Evolutionary conservation across 2,329 filamentous ascomycete species (phyloP).

Genomic region (Pseudocercospora cruenta): DNA sequence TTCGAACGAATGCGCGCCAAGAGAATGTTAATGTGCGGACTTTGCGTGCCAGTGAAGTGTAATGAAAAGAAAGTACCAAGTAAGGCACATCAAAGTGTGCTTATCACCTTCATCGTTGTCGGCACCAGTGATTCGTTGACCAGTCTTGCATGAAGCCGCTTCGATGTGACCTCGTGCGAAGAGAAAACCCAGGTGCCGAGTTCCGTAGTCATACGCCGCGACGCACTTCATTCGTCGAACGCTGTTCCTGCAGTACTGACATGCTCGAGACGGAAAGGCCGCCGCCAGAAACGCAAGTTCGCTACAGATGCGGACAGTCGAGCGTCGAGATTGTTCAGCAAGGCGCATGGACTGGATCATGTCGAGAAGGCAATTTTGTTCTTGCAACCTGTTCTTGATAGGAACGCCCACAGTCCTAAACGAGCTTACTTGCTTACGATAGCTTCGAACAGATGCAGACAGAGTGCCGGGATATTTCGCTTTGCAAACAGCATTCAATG

Average conservation of each 20-base stretch:
- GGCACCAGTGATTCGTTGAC: constrained; percentile 1
- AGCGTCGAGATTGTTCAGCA: neutral
- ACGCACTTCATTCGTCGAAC: neutral
- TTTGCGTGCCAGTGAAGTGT: constrained; percentile 1
- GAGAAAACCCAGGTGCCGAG: constrained; percentile 16
- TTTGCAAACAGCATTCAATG: too few species aligned
- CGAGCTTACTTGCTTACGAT: too few species aligned
- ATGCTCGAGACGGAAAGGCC: neutral
- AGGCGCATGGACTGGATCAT: neutral
- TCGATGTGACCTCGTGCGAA: neutral
- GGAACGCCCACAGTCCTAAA: too few species aligned
- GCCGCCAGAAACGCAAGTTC: neutral
- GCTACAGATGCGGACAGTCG: neutral
- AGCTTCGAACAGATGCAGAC: too few species aligned
- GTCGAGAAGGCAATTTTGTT: too few species aligned
- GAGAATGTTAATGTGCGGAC: neutral
- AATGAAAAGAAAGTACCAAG: neutral
- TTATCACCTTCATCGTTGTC: neutral
- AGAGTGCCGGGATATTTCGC: too few species aligned
- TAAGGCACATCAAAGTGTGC: neutral
- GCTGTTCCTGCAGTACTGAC: neutral
- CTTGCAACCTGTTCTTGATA: too few species aligned
- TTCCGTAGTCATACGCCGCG: neutral
- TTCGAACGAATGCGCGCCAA: constrained; percentile 10
- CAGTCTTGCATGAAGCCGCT: neutral